phyloP scores from a whole-genome alignment of 2,329 filamentous ascomycete species.

The Neonectria sp. region DNA sequence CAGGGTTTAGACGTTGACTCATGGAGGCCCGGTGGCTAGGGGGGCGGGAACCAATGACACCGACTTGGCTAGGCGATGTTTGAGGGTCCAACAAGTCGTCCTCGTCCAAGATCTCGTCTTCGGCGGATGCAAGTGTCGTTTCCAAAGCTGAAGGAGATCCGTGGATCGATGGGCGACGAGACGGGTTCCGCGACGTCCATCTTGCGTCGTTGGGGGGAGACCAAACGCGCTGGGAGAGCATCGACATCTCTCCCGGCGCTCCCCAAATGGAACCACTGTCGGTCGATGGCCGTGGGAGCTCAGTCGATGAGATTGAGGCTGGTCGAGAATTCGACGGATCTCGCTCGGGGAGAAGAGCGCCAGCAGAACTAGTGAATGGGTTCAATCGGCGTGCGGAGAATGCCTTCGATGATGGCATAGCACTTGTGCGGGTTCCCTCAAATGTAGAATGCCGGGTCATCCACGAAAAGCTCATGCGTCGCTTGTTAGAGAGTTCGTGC shows the following conservation, averaged over 20 bases:
- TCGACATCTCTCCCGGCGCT: slow-evolving; percentile 62
- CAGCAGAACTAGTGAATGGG: slow-evolving; percentile 66
- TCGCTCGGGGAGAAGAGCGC: slow-evolving; percentile 66
- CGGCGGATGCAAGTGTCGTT: slow-evolving; percentile 73
- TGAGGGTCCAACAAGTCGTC: slow-evolving; percentile 67
- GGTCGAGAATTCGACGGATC: slow-evolving; percentile 75
- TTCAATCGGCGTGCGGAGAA: slow-evolving; percentile 62
- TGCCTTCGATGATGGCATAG: slow-evolving; percentile 51
- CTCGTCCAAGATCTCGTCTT: slow-evolving; percentile 76
- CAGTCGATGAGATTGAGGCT: slow-evolving; percentile 77
- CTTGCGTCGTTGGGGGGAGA: slow-evolving; percentile 71
- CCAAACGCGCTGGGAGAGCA: slow-evolving; percentile 74
- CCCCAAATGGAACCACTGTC: slow-evolving; percentile 85
- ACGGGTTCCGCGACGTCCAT: slow-evolving; percentile 77
- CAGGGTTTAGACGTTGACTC: slow-evolving; percentile 83
- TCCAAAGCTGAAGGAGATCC: slow-evolving; percentile 77
- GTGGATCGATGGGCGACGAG: slow-evolving; percentile 85
- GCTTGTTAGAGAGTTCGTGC: slow-evolving; percentile 66
- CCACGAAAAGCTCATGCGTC: slow-evolving; percentile 74
- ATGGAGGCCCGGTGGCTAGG: slow-evolving; percentile 58
- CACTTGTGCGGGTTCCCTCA: slow-evolving; percentile 53
- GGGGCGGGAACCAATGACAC: slow-evolving; percentile 86
- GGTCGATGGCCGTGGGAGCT: slow-evolving; percentile 83
- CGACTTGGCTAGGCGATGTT: slow-evolving; percentile 71
- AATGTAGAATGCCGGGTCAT: slow-evolving; percentile 69